A percentile compares a stretch with the other conserved stretches of the same genome.
Evolutionary conservation across 1,284 basidiomycete species (phyloP).

Genomic region (Ceratobasidium sp.): DNA sequence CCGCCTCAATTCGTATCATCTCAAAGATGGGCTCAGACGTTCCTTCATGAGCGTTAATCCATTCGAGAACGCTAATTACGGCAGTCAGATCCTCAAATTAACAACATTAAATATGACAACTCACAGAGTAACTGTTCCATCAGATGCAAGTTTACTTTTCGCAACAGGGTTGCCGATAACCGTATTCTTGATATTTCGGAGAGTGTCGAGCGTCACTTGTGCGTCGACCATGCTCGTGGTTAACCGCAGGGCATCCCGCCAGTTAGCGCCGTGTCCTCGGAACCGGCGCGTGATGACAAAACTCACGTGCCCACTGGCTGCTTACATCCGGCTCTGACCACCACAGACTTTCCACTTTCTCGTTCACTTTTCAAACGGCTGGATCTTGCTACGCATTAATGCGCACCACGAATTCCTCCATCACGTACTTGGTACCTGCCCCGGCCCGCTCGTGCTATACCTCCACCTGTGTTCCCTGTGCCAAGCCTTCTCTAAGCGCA

Average conservation of each 20-base stretch:
- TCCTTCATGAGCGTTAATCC: conserved; percentile 31
- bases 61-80: conserved; percentile 19
- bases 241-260: background rate
- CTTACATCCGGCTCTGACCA: too few relatives aligned
- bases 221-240: conserved; percentile 43
- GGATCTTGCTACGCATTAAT: too few relatives aligned
- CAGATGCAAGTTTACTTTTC: conserved; percentile 26
- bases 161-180: conserved; percentile 32
- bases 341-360: background rate
- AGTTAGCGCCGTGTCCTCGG: background rate
- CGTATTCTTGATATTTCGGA: conserved; percentile 35
- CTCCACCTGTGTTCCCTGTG: background rate
- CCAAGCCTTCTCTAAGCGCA: background rate
- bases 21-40: conserved; percentile 28
- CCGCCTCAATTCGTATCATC: conserved; percentile 33
- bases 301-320: too few relatives aligned
- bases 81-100: background rate
- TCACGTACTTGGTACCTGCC: background rate
- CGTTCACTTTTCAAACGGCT: background rate
- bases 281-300: background rate
- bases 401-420: background rate
- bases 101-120: background rate
- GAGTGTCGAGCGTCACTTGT: conserved; percentile 32
- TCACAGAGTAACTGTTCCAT: conserved; percentile 32
- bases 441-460: background rate